Evolutionary conservation across 2,329 filamentous ascomycete species (phyloP), one percentile per base, ranked within the genome.

Genomic region (Endothia cerciana): DNA sequence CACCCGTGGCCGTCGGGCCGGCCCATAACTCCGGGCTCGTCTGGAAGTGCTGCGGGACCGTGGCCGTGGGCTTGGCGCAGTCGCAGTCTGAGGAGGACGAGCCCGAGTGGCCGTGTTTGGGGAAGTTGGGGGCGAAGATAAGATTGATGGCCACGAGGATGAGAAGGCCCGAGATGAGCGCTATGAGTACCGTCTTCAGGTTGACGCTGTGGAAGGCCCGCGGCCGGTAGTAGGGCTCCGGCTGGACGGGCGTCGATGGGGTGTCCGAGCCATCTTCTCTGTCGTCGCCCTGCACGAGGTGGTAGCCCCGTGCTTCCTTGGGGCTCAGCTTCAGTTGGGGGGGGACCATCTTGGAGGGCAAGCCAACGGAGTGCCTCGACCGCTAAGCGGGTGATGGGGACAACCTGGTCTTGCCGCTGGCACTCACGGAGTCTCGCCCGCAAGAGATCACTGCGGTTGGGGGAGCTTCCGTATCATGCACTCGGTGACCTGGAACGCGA

Each of bases 1-100:
- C 79, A 17, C 91, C 91, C 1, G 90, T 93, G n/a, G 87, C 82
- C 4, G 88, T 92, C 45, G 89, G 89, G 1, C 89, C 89, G 75
- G 82, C 77, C 81, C 82, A 87, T 55, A 88, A 74, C 74, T 89
- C 80, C 3, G 87, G 86, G 30, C 79, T 81, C 0, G 87, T 89
- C 74, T 88, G 85, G 71, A 88, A 89, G 74, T 89, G 87, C 73
- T 89, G 84, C 30, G 87, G 87, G 57, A 88, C 81, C 49, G 81
- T 78, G 63, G 73, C 69, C 11, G 62, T 64, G 7, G 66, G 55
- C 7, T n/a, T 19, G 19, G 60, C 2, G 43, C 66, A 66, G 63
- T 45, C 56, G 33, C 63, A 66, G 41, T 36, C 58, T 17, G 57
- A 49, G 61, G 56, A 40, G 4, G 51, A 55, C 10, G 51, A 55